Evolutionary conservation across 495 filamentous ascomycete species (phyloP).

Genomic region (Annulohypoxylon moriforme): DNA sequence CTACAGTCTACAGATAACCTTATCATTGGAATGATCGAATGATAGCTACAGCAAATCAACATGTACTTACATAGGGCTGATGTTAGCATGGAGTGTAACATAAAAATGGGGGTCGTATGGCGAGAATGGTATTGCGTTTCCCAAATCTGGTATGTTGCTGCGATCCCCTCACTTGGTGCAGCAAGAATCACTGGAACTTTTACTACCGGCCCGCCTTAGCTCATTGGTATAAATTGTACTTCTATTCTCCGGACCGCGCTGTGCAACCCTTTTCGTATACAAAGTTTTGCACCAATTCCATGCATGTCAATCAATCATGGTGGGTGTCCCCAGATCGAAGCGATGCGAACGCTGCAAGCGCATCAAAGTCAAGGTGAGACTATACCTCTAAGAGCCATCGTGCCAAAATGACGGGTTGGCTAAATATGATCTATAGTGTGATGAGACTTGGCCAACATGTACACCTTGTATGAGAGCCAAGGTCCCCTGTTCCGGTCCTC

Average conservation of each 20-base stretch:
- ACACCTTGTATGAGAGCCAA: constrained; percentile 32
- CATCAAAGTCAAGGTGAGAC: constrained; percentile 34
- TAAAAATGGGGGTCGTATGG: background rate
- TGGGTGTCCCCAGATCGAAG: constrained; percentile 34
- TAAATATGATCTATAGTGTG: constrained; percentile 23
- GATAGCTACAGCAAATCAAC: background rate
- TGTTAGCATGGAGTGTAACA: background rate
- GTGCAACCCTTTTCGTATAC: constrained; percentile 18
- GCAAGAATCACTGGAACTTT: background rate
- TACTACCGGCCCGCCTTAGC: background rate
- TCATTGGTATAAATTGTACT: constrained; percentile 9
- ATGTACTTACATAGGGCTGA: background rate
- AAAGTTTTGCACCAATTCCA: constrained; percentile 11
- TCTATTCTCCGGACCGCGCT: constrained; percentile 4
- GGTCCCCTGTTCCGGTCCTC: constrained; percentile 24
- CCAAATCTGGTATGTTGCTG: constrained; percentile 21
- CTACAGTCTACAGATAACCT: background rate
- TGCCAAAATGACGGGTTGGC: background rate
- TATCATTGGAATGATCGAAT: background rate
- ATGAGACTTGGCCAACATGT: constrained; percentile 40
- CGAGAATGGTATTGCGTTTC: background rate
- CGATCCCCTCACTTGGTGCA: background rate
- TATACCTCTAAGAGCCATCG: background rate
- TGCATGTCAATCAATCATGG: constrained; percentile 23
- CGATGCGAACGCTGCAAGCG: constrained; percentile 36